Percentiles rank a stretch among this genome's conserved stretches.
Evolutionary conservation across 345 rosid genomes (phyloP).

Genomic region (rapeseed (Brassica napus)): Da-Ae NC_063443.1:16734001-16734500

Average conservation of each 20-base stretch:
- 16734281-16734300: background rate
- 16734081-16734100: background rate
- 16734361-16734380: background rate
- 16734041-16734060: background rate
- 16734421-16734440: background rate
- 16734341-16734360: background rate
- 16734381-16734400: too few species aligned
- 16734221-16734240: background rate
- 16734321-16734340: background rate
- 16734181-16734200: background rate
- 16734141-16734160: background rate
- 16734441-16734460: background rate
- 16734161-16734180: background rate
- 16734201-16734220: background rate
- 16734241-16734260: background rate
- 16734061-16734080: background rate
- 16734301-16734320: background rate
- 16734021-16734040: background rate
- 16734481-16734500: slow-evolving; percentile 17
- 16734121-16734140: background rate
- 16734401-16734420: too few species aligned
- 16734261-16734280: background rate
- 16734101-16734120: background rate
- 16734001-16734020: background rate
- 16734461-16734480: slow-evolving; percentile 13